Base-by-base conservation (phyloP, 2,329 filamentous ascomycete genomes). In the Apiospora marii region DNA sequence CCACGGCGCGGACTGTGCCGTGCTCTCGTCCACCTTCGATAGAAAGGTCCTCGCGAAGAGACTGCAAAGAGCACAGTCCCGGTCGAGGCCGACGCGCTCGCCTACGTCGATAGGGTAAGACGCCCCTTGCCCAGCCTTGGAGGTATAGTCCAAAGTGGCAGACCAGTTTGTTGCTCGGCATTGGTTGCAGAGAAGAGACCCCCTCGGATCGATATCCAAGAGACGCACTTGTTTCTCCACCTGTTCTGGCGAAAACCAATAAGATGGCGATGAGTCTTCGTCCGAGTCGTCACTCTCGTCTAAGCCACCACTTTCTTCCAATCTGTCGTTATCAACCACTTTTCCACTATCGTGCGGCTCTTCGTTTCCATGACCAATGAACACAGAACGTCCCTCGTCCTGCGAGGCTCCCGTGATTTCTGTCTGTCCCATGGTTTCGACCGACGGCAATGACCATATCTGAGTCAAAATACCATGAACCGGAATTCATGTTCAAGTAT, bases 11-110 rank as follows among this genome's bases (percentile, higher is more conserved):
- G 22, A 24, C 8, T 8, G 37, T 19, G 27, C n/a, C 41, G 3
- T 13, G 22, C 27, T 27, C 8, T 27, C 41, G 67, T 44, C n/a
- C n/a, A 24, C 41, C n/a, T 34, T 41, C 2, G 67, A 68, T 10
- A 68, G 41, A 27, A 68, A 16, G 8, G 67, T 46, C 14, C n/a
- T 19, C 41, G 41, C 27, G n/a, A 68, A 68, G n/a, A 68, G 67
- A n/a, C n/a, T 34, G 67, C 67, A 30, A 14, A 46, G 41, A 24
- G 41, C 67, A 30, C 67, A 68, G 13, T 48, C 41, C 27, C 41
- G 67, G 67, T 68, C n/a, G 2, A 48, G 6, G 13, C 67, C 67
- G n/a, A 30, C n/a, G 14, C 37, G 41, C 13, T 68, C 67, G 14
- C 13, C 67, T 13, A 68, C 67, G 13, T 19, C 14, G 41, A 68